Evolutionary conservation across 768 basidiomycete species (phyloP), one percentile per base, ranked within the genome.

Genomic region (Suillus occidentalis): DNA sequence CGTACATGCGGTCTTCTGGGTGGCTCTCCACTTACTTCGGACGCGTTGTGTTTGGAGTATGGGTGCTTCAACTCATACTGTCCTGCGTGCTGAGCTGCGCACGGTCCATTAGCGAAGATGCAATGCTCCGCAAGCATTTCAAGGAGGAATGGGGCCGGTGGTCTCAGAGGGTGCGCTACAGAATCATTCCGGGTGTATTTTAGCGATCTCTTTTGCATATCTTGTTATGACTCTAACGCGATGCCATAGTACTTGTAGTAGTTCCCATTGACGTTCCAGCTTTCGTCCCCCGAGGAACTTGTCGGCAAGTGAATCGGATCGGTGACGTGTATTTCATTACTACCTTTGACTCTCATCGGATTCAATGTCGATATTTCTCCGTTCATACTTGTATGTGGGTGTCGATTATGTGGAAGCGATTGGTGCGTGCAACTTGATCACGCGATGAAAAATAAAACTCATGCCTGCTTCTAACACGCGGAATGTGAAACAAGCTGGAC

Each of bases 91-190:
- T 79, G 13, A 67, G 74, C 61, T 73, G 67, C 34, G 70, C 66
- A 28, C 72, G 79, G 22, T 66, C 75, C 36, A 63, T 37, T 16
- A 71, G 47, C 18, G 75, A 76, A 18, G 77, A 76, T 12, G 65
- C 40, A n/a, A 47, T 73, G 31, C 63, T 76, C 63, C 62, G 60
- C 18, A 53, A 25, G 14, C 67, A 18, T 10, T 76, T 76, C 61
- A 55, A 68, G 8, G 69, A 59, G 18, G 70, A 68, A 42, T 76
- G 75, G 77, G 68, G 67, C 1, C 6, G 25, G 4, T 76, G 72
- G 31, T 63, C 74, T 12, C 52, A 42, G 6, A 56, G 62, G 56
- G 75, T 76, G 39, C 58, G 55, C 31, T 77, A 74, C 63, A 66
- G 68, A 36, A 65, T 76, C 60, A 60, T 78, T 49, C 76, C 77